phyloP scores from a whole-genome alignment of 164 flowering plant species.

The Houttuynia cordata region DNA sequence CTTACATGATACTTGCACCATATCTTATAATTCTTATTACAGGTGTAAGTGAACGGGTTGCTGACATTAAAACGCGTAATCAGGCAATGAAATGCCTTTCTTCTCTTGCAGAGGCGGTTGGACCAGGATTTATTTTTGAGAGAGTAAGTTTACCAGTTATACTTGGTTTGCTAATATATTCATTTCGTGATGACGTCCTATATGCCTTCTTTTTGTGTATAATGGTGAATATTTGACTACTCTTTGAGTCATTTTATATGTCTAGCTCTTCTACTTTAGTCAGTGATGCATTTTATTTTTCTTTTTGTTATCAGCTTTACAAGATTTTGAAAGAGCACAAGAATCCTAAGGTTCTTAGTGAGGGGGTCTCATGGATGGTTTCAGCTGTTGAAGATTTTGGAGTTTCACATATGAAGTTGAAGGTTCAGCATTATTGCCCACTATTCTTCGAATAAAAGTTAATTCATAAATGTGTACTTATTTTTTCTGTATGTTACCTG shows the following conservation, averaged over 20 bases:
- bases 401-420: conserved; percentile 67
- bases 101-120: conserved; percentile 85
- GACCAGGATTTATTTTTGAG: conserved; percentile 94
- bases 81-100: conserved; percentile 97
- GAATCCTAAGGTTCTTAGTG: conserved; percentile 98
- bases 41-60: conserved; percentile 92
- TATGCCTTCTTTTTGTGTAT: not conserved
- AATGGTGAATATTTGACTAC: too few relatives aligned
- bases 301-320: conserved; percentile 36
- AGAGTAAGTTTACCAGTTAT: conserved; percentile 43
- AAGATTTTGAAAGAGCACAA: conserved; percentile 98
- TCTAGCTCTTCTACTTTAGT: not conserved
- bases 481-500: not conserved
- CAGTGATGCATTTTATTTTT: not conserved
- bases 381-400: conserved; percentile 96
- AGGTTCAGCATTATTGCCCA: conserved; percentile 30
- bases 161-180: not conserved
- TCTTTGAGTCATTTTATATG: too few relatives aligned
- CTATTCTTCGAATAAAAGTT: not conserved
- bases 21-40: not conserved
- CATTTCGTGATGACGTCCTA: not conserved
- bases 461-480: not conserved
- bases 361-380: conserved; percentile 93
- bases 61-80: conserved; percentile 90
- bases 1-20: not conserved